Evolutionary conservation across 2,329 filamentous ascomycete genomes (phyloP).

Genomic region (Xylaria polymorpha): DNA sequence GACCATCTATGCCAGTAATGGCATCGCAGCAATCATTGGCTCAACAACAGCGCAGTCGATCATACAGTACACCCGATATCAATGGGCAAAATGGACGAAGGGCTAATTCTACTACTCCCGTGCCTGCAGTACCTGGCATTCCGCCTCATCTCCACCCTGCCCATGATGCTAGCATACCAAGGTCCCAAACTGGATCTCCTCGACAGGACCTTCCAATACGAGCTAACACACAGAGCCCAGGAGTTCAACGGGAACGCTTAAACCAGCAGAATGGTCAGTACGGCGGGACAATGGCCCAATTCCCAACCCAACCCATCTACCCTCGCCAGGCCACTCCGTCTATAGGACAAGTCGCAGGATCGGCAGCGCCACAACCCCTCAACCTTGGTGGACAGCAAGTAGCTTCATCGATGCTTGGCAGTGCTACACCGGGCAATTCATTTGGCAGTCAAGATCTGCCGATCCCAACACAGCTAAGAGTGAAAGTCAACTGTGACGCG

Average conservation of each 20-base stretch:
- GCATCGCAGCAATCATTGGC: slow-evolving; percentile 64
- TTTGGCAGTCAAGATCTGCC: slow-evolving; percentile 62
- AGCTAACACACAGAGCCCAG: slow-evolving; percentile 77
- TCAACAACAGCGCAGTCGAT: slow-evolving; percentile 81
- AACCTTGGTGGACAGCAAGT: slow-evolving; percentile 56
- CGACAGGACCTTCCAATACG: slow-evolving; percentile 74
- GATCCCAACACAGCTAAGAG: slow-evolving; percentile 83
- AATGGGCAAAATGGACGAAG: slow-evolving; percentile 72
- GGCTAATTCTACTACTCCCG: slow-evolving; percentile 64
- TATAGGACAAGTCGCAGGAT: slow-evolving; percentile 48
- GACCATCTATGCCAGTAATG: slow-evolving; percentile 84
- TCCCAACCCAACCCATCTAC: slow-evolving; percentile 66
- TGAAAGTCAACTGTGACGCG: slow-evolving; percentile 89
- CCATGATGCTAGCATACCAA: slow-evolving; percentile 73
- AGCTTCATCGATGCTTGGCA: slow-evolving; percentile 60
- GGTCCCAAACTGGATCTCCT: slow-evolving; percentile 86
- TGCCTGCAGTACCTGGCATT: slow-evolving; percentile 81
- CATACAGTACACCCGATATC: slow-evolving; percentile 95
- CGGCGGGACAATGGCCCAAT: slow-evolving; percentile 66
- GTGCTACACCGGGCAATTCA: slow-evolving; percentile 49
- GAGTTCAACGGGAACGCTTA: slow-evolving; percentile 70
- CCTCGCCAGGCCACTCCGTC: slow-evolving; percentile 60
- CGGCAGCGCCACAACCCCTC: slow-evolving; percentile 51
- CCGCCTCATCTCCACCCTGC: slow-evolving; percentile 74
- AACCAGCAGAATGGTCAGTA: slow-evolving; percentile 61